These are phyloP conservation scores for Immersiporthe knoxdaviesiana DNA, from an alignment of 2,329 filamentous ascomycete species.

Conservation along the genomic window DNA sequence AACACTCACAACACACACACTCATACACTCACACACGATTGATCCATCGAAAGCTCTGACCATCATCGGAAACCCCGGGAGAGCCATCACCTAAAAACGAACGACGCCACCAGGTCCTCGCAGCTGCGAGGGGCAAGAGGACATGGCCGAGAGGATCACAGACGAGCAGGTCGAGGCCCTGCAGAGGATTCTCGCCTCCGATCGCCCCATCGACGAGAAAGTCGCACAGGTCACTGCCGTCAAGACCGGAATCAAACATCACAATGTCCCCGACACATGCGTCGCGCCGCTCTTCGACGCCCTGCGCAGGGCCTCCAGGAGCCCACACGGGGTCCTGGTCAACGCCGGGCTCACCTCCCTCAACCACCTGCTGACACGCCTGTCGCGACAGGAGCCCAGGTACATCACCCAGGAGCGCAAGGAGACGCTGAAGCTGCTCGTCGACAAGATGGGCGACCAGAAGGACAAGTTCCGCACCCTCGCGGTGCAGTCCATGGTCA, in stretches of 20 bases:
- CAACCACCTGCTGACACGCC: constrained; percentile 82
- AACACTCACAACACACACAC: too few relatives aligned
- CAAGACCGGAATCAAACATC: constrained; percentile 91
- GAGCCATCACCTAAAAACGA: not conserved
- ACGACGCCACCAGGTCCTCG: constrained; percentile 5
- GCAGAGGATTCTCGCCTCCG: constrained; percentile 57
- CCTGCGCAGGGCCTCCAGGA: constrained; percentile 72
- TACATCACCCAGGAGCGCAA: constrained; percentile 70
- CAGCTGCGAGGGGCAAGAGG: constrained; percentile 16
- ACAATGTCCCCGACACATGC: constrained; percentile 77
- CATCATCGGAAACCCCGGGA: not conserved
- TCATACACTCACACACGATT: not conserved
- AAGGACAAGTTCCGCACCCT: constrained; percentile 82
- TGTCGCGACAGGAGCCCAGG: constrained; percentile 83
- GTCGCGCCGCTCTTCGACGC: constrained; percentile 80
- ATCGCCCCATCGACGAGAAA: constrained; percentile 71
- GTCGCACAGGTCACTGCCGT: constrained; percentile 71
- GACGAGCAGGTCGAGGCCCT: constrained; percentile 62
- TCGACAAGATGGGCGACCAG: constrained; percentile 84
- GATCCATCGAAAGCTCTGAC: not conserved
- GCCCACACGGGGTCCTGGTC: constrained; percentile 76
- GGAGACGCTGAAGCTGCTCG: constrained; percentile 72
- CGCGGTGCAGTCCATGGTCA: constrained; percentile 74
- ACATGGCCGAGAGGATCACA: constrained; percentile 61
- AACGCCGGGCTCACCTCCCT: constrained; percentile 86